Conservation (phyloP, 2,329 filamentous ascomycete species). For the Fusarium fracticaudum region DNA sequence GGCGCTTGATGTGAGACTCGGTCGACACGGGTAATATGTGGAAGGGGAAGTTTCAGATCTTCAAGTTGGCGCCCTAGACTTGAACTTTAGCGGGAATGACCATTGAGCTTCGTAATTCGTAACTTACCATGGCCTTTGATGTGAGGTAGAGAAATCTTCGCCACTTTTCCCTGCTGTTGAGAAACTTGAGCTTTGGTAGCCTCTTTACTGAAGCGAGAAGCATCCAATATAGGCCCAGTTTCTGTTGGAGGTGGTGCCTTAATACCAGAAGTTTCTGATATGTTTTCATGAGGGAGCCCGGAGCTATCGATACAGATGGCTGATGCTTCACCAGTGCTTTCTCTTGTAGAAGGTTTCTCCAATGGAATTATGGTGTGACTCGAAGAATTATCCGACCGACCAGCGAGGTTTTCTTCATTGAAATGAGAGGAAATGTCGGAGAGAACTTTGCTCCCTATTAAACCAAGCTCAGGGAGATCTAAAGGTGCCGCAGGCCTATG, state of each 20-base stretch:
- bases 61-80: not conserved
- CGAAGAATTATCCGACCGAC: not conserved
- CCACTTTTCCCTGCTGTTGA: not conserved
- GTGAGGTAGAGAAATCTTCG: not conserved
- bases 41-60: conserved; percentile 16
- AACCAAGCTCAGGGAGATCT: conserved; percentile 31
- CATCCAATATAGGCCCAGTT: not conserved
- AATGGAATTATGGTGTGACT: not conserved
- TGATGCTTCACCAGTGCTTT: not conserved
- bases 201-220: not conserved
- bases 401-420: not conserved
- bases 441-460: not conserved
- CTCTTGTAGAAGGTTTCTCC: not conserved
- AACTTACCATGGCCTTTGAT: not conserved
- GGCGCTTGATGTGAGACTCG: conserved; percentile 6
- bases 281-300: not conserved
- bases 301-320: not conserved
- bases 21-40: not conserved
- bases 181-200: not conserved
- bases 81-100: not conserved
- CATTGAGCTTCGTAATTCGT: not conserved
- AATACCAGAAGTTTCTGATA: not conserved
- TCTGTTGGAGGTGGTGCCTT: not conserved
- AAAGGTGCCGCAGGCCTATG: conserved; percentile 7
- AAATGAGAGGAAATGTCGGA: not conserved